phyloP scores from a whole-genome alignment of 352 stramenopile genomes.

The Pythium grandisporangium region DNA sequence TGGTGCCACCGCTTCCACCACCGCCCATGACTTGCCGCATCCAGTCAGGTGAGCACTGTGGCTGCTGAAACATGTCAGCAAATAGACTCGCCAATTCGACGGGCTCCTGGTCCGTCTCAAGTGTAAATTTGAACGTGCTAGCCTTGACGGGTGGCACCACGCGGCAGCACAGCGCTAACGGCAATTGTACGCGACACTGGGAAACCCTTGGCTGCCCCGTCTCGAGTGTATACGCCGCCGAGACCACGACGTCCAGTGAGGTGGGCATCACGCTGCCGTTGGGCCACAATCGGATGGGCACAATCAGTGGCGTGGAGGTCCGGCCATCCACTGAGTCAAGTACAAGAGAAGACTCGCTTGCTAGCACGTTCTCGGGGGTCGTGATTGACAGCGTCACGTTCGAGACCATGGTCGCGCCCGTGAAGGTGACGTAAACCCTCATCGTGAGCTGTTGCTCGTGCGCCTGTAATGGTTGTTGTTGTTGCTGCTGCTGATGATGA shows the following conservation, averaged over 20 bases:
- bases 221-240: constrained; percentile 65
- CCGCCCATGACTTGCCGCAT: constrained; percentile 52
- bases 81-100: constrained; percentile 69
- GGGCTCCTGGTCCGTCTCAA: constrained; percentile 81
- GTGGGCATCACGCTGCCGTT: constrained; percentile 42
- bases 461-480: no score
- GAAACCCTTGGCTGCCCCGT: constrained; percentile 62
- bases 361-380: constrained; percentile 50
- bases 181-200: constrained; percentile 50
- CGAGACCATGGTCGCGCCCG: constrained; percentile 41
- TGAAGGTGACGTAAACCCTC: constrained; percentile 81
- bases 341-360: constrained; percentile 51
- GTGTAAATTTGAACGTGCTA: constrained; percentile 82
- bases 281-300: constrained; percentile 46
- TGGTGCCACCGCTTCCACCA: constrained; percentile 39
- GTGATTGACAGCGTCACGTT: constrained; percentile 73
- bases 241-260: constrained; percentile 49
- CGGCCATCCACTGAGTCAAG: constrained; percentile 66
- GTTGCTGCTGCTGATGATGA: no score
- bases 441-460: constrained; percentile 54
- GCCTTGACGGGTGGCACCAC: constrained; percentile 73
- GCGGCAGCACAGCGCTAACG: constrained; percentile 62
- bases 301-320: constrained; percentile 47
- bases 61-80: constrained; percentile 83
- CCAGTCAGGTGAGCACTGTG: constrained; percentile 55